phyloP scores from a whole-genome alignment of 208 protist species.

The Trypanosoma cruzi region DNA sequence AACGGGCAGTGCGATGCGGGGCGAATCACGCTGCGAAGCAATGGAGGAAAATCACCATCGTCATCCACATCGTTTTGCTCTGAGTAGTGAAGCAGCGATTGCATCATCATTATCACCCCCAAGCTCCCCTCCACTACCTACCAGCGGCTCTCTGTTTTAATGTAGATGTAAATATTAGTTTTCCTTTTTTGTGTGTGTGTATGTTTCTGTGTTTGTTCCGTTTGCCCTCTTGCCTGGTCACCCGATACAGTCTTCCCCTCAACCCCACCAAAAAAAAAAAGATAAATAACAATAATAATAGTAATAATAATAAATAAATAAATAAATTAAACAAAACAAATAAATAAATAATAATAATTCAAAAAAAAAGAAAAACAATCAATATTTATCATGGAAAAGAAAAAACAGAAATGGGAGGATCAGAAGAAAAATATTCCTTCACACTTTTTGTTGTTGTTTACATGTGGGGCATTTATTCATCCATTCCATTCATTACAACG shows the following conservation, averaged over 20 bases:
- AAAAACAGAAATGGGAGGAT: neutral
- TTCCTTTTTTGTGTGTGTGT: neutral
- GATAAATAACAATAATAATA: neutral
- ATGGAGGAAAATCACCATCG: neutral
- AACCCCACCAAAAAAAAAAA: neutral
- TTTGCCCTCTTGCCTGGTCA: neutral
- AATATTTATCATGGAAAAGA: no score
- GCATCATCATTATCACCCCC: neutral
- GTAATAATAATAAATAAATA: neutral
- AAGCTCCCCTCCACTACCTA: neutral
- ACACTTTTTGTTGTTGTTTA: no score
- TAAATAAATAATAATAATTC: no score
- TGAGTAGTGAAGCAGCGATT: slow-evolving; percentile 21
- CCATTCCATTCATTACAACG: no score
- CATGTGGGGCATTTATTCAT: no score
- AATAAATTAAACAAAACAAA: no score
- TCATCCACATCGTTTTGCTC: neutral
- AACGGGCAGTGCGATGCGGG: slow-evolving; percentile 22
- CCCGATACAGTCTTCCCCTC: neutral
- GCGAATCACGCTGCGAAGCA: slow-evolving; percentile 27
- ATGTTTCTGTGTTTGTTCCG: neutral
- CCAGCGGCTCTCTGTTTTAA: slow-evolving; percentile 4
- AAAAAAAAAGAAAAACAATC: no score
- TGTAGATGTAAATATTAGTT: neutral
- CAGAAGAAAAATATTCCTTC: neutral